phyloP scores from a whole-genome alignment of 768 basidiomycete species.

The Russula sp. region DNA sequence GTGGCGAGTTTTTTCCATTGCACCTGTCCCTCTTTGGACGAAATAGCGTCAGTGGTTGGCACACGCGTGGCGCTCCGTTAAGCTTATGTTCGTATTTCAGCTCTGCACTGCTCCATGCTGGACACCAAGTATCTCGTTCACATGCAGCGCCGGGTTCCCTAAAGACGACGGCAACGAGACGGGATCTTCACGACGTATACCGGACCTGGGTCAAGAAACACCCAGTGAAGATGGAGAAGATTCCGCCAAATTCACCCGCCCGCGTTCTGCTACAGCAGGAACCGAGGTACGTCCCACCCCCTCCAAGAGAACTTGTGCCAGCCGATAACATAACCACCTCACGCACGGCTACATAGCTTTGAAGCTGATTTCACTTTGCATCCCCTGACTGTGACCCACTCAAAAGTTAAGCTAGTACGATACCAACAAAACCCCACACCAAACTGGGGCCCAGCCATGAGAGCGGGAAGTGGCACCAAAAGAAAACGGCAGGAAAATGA shows the following conservation, averaged over 20 bases:
- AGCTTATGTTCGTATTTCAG: slow-evolving; percentile 32
- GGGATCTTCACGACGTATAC: slow-evolving; percentile 72
- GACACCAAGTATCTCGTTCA: slow-evolving; percentile 79
- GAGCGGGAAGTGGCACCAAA: slow-evolving; percentile 41
- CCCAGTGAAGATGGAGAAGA: slow-evolving; percentile 79
- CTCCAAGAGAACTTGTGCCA: not conserved
- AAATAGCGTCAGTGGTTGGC: slow-evolving; percentile 54
- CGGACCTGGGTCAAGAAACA: slow-evolving; percentile 77
- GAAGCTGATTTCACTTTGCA: slow-evolving; percentile 74
- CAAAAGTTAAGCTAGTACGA: slow-evolving; percentile 70
- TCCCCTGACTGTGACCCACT: slow-evolving; percentile 50
- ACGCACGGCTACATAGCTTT: slow-evolving; percentile 32
- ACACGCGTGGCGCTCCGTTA: not conserved
- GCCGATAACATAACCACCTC: not conserved
- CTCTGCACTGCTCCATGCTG: slow-evolving; percentile 83
- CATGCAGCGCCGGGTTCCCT: slow-evolving; percentile 86
- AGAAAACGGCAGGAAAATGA: slow-evolving; percentile 34
- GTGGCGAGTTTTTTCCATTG: slow-evolving; percentile 80
- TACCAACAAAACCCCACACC: slow-evolving; percentile 89
- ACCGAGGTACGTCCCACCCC: slow-evolving; percentile 39
- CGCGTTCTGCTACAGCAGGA: slow-evolving; percentile 59
- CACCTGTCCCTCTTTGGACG: slow-evolving; percentile 63
- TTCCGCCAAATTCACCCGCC: slow-evolving; percentile 68
- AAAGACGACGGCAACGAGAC: slow-evolving; percentile 75
- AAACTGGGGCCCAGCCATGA: slow-evolving; percentile 87